Base-by-base conservation (phyloP, 108 stramenopile genomes). In the Fistulifera solaris region DNA sequence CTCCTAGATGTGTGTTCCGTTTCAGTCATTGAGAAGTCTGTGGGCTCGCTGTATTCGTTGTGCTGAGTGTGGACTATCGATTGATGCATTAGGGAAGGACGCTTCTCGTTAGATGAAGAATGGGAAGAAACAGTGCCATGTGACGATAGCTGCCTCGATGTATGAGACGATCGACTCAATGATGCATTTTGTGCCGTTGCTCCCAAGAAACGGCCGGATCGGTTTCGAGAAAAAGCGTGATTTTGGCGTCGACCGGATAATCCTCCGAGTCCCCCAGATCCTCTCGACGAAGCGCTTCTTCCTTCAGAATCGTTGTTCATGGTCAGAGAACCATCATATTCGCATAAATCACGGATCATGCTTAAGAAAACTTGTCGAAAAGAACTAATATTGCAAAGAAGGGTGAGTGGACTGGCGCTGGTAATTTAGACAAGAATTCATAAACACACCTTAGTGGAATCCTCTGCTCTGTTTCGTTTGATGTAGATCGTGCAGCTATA, bases 381-480 rank as follows among this genome's bases (percentile, higher is more conserved):
- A 12, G 68, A 28, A 46, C 68, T 66, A 49, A 18, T 7, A 15
- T 11, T 22, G 24, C 22, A 22, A 24, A 21, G 16, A 27, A 18
- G 35, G 27, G 57, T 47, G n/a, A 58, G 57, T 2, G 12, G 7
- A 24, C 13, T 8, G 56, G 43, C 16, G 26, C 11, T 11, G 14
- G 12, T 52, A 8, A 10, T n/a, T 17, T 18, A n/a, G 12, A 6
- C 46, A 56, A 48, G 18, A 16, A n/a, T n/a, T 26, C 6, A 5
- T 27, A 10, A 47, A 10, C 69, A 49, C 45, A 75, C 74, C 74
- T 78, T 38, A 82, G 72, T 39, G 80, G 80, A 38, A 82, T 59
- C 21, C 67, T 61, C 40, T 67, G 62, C 27, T 82, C 80, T 26
- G 76, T 71, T 25, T 78, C 77, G 40, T 72, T 72, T 24, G 63